A percentile compares a stretch with the other conserved stretches of the same genome.
Evolutionary conservation across 164 flowering plant species (phyloP).

Genomic region (Kingdonia uniflora): DNA sequence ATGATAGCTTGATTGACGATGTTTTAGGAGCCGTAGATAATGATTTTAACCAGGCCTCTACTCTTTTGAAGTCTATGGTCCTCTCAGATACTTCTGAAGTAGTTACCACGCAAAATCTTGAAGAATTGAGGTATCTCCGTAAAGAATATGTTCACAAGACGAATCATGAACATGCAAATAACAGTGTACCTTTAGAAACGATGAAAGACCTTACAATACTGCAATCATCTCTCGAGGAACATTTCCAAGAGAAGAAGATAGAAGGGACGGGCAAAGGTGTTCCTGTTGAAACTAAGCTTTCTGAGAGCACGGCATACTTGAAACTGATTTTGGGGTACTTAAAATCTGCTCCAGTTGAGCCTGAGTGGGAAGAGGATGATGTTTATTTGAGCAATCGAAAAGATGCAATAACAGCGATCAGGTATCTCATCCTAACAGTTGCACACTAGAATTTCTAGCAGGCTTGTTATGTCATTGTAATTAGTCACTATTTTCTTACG

Average conservation of each 20-base stretch:
- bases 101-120: slow-evolving; percentile 1
- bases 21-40: slow-evolving; percentile 44
- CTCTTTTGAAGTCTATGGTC: slow-evolving; percentile 46
- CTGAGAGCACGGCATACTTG: slow-evolving; percentile 11
- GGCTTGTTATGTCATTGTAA: too few relatives aligned
- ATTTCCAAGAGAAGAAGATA: slow-evolving; percentile 7
- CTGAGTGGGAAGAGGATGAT: slow-evolving; percentile 93
- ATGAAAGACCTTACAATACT: too few relatives aligned
- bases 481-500: too few relatives aligned
- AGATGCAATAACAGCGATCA: slow-evolving; percentile 65
- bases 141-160: background rate
- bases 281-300: slow-evolving; percentile 7
- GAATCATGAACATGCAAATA: background rate
- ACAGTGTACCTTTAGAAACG: slow-evolving; percentile 5
- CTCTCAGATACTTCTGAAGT: slow-evolving; percentile 14
- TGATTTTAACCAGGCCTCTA: slow-evolving; percentile 41
- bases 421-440: slow-evolving; percentile 34
- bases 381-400: slow-evolving; percentile 62
- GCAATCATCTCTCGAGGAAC: slow-evolving; percentile 8
- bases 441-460: too few relatives aligned
- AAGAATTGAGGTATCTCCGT: slow-evolving; percentile 1
- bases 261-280: slow-evolving; percentile 7
- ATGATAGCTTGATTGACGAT: slow-evolving; percentile 57
- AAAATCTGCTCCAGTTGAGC: slow-evolving; percentile 45
- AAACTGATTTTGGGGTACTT: slow-evolving; percentile 16